These are phyloP conservation scores for Peronospora farinosa DNA, from an alignment of 352 stramenopile genomes.

Conservation along the genomic window DNA sequence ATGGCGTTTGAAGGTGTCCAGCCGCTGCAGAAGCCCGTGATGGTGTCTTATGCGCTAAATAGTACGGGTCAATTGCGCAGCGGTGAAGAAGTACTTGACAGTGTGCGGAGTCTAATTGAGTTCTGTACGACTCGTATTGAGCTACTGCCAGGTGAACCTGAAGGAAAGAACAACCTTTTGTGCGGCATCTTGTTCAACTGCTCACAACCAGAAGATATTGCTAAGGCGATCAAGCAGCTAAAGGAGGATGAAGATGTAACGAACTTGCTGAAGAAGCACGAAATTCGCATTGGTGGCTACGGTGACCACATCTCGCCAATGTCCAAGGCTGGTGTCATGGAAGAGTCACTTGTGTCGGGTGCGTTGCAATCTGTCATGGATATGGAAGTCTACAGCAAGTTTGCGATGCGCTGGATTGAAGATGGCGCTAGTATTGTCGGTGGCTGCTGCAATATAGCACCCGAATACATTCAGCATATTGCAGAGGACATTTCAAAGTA, in stretches of 20 bases:
- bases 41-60: slow-evolving; percentile 85
- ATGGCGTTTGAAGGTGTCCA: slow-evolving; percentile 78
- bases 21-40: slow-evolving; percentile 51
- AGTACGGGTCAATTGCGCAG: slow-evolving; percentile 69
- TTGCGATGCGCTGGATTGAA: slow-evolving; percentile 69
- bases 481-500: slow-evolving; percentile 16
- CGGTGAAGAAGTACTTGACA: slow-evolving; percentile 57
- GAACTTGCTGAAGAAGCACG: slow-evolving; percentile 27
- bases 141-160: slow-evolving; percentile 11
- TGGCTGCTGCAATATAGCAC: slow-evolving; percentile 86
- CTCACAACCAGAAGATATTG: slow-evolving; percentile 87
- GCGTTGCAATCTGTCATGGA: slow-evolving; percentile 68
- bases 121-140: slow-evolving; percentile 26
- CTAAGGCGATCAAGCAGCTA: slow-evolving; percentile 66
- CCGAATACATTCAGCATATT: slow-evolving; percentile 66
- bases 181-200: slow-evolving; percentile 89
- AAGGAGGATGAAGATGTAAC: slow-evolving; percentile 20
- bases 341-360: slow-evolving; percentile 65
- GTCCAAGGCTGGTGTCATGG: slow-evolving; percentile 51
- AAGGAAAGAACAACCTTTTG: slow-evolving; percentile 31
- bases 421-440: slow-evolving; percentile 74
- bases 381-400: slow-evolving; percentile 63
- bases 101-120: slow-evolving; percentile 41
- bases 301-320: slow-evolving; percentile 81
- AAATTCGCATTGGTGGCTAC: slow-evolving; percentile 72